Evolutionary conservation across 1,284 basidiomycete genomes (phyloP), one percentile per base, ranked within the genome.

Genomic region (Moniliophthora roreri): DNA sequence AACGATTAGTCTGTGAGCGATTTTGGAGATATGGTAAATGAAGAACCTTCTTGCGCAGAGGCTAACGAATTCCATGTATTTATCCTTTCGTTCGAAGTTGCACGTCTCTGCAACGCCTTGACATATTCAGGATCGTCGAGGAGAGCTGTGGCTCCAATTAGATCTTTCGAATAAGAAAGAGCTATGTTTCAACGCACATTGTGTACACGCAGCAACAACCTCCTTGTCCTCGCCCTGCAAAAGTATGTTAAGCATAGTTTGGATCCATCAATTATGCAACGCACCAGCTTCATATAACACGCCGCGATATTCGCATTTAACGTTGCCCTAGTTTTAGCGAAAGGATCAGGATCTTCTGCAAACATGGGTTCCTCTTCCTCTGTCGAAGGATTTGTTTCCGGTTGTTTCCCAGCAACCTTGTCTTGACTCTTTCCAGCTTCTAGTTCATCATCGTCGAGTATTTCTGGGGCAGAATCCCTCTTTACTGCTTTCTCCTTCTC

Each of bases 81-180:
- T 20, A 98, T 73, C 28, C 78, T 74, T 58, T 95, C 92, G 65
- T 95, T 97, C 1, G 91, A 90, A 20, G 81, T 66, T 1, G 94
- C 94, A 15, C 96, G 85, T 58, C 96, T 78, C 64, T 95, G 91
- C 1, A 98, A 74, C 0, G 89, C 95, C 69, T 98, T 98, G 58
- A 89, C 67, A 65, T 98, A 97, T 11, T 72, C 67, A 3, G 92
- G 89, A 61, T 96, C 89, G 63, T 98, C 91, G 18, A 78, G 69
- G 11, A 99, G 77, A 6, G 96, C 95, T 96, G 60, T 24, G 53
- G 49, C 10, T 20, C 11, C 10, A 16, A 4, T 45, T 26, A 9
- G 34, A 54, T 57, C 40, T 48, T 28, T 34, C 50, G 35, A 37
- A 35, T 24, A 21, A 18, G 38, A 49, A 13, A 51, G 45, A 53